Evolutionary conservation across 1,139 yeast genomes (phyloP), one percentile per base, ranked within the genome.

Genomic region (Sugiyamaella pinicola): DNA sequence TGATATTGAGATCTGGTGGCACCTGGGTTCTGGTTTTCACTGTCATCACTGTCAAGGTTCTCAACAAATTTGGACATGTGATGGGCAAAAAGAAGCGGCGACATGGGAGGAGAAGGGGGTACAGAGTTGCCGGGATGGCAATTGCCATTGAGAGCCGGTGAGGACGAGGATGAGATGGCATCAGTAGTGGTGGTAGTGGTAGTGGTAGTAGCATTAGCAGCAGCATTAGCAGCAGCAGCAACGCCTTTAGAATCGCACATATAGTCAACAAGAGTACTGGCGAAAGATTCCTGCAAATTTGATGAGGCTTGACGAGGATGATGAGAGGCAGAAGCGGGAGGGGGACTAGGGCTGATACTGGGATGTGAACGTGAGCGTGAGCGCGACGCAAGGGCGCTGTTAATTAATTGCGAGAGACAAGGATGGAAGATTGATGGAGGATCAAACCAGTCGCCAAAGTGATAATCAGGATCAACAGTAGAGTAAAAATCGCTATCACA

Each of bases 101-200:
- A 53, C 46, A 44, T 34, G 2, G 58, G 58, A 17, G 55, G 58
- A 13, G 58, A 51, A 12, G 54, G 53, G 18, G 56, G 56, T 28
- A 48, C 40, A 37, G 52, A 39, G 31, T 29, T 26, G 15, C 28
- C 33, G 10, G 43, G 15, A 10, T 15, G 34, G 28, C 34, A 1
- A 22, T 4, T 15, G 24, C 13, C 9, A 13, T 21, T 10, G 41
- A 31, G 18, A 18, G 15, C 5, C 34, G 22, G 37, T 24, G 26
- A 17, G 9, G 48, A 33, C 10, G 34, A n/a, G 21, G 41, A 21
- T 17, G 42, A 24, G 28, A n/a, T n/a, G n/a, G 28, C 28, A 24
- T 6, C 9, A 24, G 28, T 5, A 24, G 9, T 9, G 9, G 8
- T 24, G 5, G 8, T 24, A 24, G 28, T 9, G 7, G 44, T 50